Base-by-base conservation (phyloP, 2,329 filamentous ascomycete genomes). In the Trichoderma guizhouense region DNA sequence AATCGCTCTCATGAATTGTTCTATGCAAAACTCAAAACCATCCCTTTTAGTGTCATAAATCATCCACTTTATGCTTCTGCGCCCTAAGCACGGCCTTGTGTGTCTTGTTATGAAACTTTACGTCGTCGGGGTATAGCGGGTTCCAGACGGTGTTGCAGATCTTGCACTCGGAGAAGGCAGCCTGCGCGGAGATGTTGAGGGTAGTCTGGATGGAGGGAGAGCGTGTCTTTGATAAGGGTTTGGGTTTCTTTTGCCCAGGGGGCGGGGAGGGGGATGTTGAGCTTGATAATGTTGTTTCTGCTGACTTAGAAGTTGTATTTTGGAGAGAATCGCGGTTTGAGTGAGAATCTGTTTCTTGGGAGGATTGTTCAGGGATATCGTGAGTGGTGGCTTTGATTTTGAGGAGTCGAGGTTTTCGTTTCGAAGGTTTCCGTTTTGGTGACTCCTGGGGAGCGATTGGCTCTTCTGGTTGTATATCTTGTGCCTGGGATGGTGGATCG, bases 81-180 rank as follows among this genome's bases (percentile, higher is more conserved):
- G 74, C 75, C 57, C 78, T 74, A 14, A 81, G 32, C 60, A 82
- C 76, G 4, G 78, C 77, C 9, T 80, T 79, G 69, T 85, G 83
- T 39, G 80, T 78, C 71, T 82, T 83, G 2, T 77, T 76, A 69
- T 85, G 83, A 18, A 79, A 83, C 71, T 82, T 84, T 18, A 84
- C 83, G 69, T 85, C 83, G 32, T 81, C 81, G 4, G 83, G 82
- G 69, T 81, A 82, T 6, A 84, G 74, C 0, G 83, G 83, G 65
- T 85, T 85, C 79, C 82, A 85, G 8, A 85, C 81, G 1, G 79
- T 84, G 66, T 84, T 78, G 73, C 83, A 85, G 3, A 80, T 71
- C 64, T 79, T 83, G 73, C 83, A 85, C 69, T 85, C 83, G 2
- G 82, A 80, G 72, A 85, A 84, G 1, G 83, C 76, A 3, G 82